Evolutionary conservation across 2,329 filamentous ascomycete species (phyloP).

Genomic region (Alternaria gansuensis): DNA sequence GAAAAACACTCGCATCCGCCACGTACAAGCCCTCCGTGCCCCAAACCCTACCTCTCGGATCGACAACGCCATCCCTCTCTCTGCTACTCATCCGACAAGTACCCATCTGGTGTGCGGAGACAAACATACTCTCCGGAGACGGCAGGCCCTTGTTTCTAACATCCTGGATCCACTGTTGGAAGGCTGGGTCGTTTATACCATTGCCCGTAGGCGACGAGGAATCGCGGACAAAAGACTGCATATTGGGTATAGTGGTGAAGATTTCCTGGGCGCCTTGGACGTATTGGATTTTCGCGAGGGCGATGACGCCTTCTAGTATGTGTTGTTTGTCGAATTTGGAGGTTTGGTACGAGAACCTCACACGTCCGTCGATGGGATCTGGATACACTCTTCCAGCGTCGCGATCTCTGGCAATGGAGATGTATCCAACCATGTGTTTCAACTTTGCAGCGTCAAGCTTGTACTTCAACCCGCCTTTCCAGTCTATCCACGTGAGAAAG

Average conservation of each 20-base stretch:
- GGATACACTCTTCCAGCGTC: conserved; percentile 78
- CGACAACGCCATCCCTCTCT: conserved; percentile 56
- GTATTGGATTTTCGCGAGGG: conserved; percentile 78
- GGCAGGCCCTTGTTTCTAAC: conserved; percentile 62
- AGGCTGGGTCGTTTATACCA: conserved; percentile 67
- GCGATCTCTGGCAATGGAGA: conserved; percentile 77
- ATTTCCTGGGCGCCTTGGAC: conserved; percentile 84
- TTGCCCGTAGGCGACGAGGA: conserved; percentile 26
- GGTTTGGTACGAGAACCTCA: conserved; percentile 73
- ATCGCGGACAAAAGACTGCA: conserved; percentile 69
- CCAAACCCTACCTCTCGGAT: conserved; percentile 64
- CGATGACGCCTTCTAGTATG: conserved; percentile 75
- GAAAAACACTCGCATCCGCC: conserved; percentile 78
- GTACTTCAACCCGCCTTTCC: conserved; percentile 72
- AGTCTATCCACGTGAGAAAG: conserved; percentile 70
- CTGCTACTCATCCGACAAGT: conserved; percentile 73
- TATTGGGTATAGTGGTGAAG: conserved; percentile 68
- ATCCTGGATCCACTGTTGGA: conserved; percentile 68
- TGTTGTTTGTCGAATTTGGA: conserved; percentile 77
- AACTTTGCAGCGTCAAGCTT: conserved; percentile 76
- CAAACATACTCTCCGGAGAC: conserved; percentile 63
- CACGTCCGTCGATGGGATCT: conserved; percentile 72
- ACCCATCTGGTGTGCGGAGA: conserved; percentile 84
- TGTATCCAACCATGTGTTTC: conserved; percentile 74
- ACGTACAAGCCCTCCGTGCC: conserved; percentile 72